phyloP scores from a whole-genome alignment of 352 stramenopile species.

The Aphanomyces astaci region DNA sequence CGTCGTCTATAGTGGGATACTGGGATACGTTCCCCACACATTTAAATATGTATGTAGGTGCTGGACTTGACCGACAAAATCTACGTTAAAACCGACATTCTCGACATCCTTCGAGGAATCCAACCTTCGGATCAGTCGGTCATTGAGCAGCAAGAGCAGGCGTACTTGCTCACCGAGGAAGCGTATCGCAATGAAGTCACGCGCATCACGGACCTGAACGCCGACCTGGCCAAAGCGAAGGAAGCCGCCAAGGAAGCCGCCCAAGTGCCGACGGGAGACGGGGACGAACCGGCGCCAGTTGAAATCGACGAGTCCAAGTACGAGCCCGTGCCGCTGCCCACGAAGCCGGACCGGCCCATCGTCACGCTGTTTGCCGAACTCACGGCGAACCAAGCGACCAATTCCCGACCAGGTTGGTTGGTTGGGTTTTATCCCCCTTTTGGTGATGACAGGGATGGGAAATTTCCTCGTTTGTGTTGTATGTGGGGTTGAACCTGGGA shows the following conservation, averaged over 20 bases:
- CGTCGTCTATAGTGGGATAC: too few species aligned
- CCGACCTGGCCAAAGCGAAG: conserved; percentile 36
- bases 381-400: conserved; percentile 32
- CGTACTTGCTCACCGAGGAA: conserved; percentile 44
- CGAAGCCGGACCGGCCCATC: conserved; percentile 49
- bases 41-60: conserved; percentile 22
- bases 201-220: conserved; percentile 46
- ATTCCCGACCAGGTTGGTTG: conserved; percentile 27
- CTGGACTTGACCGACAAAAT: conserved; percentile 45
- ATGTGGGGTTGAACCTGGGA: too few species aligned
- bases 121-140: conserved; percentile 30
- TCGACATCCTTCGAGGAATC: conserved; percentile 44
- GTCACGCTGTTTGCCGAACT: conserved; percentile 52
- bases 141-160: conserved; percentile 46
- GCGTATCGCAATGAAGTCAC: conserved; percentile 41
- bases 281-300: conserved; percentile 25
- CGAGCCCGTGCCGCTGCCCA: conserved; percentile 39
- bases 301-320: too few species aligned
- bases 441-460: too few species aligned
- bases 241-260: conserved; percentile 28
- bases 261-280: conserved; percentile 10
- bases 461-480: too few species aligned
- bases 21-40: not conserved
- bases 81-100: conserved; percentile 42
- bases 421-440: too few species aligned